phyloP scores from a whole-genome alignment of 352 stramenopile species.

The Phytophthora foliorum region DNA sequence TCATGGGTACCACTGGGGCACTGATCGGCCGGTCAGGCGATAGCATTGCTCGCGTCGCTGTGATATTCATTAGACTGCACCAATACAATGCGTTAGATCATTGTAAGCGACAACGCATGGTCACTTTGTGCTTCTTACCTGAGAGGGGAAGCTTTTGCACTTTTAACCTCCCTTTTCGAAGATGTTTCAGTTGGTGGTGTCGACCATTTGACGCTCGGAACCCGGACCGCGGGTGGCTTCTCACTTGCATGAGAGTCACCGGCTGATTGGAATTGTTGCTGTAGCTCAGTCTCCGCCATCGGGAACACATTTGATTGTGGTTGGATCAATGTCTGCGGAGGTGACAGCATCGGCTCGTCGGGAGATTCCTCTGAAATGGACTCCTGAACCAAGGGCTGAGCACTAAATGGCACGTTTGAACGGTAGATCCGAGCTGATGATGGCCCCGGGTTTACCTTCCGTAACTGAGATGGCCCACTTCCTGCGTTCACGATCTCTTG shows the following conservation, averaged over 20 bases:
- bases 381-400: slow-evolving; percentile 40
- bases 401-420: slow-evolving; percentile 70
- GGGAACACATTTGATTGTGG: not conserved
- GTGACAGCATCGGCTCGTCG: slow-evolving; percentile 5
- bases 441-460: slow-evolving; percentile 64
- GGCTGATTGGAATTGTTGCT: slow-evolving; percentile 33
- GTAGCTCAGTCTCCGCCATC: slow-evolving; percentile 9
- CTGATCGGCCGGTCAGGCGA: slow-evolving; percentile 63
- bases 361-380: slow-evolving; percentile 31
- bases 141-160: slow-evolving; percentile 30
- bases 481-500: slow-evolving; percentile 23
- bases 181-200: slow-evolving; percentile 10
- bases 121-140: slow-evolving; percentile 30
- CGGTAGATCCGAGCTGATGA: slow-evolving; percentile 67
- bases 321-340: not conserved
- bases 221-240: slow-evolving; percentile 24
- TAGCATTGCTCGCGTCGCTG: slow-evolving; percentile 42
- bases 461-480: slow-evolving; percentile 27
- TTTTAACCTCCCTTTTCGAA: slow-evolving; percentile 27
- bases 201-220: slow-evolving; percentile 28
- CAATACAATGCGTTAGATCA: not conserved
- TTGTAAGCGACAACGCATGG: not conserved
- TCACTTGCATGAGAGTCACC: slow-evolving; percentile 35
- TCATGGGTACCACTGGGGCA: slow-evolving; percentile 50
- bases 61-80: slow-evolving; percentile 52